Conservation (phyloP, 2,329 filamentous ascomycete genomes). For the Diplodia scrobiculata region DNA sequence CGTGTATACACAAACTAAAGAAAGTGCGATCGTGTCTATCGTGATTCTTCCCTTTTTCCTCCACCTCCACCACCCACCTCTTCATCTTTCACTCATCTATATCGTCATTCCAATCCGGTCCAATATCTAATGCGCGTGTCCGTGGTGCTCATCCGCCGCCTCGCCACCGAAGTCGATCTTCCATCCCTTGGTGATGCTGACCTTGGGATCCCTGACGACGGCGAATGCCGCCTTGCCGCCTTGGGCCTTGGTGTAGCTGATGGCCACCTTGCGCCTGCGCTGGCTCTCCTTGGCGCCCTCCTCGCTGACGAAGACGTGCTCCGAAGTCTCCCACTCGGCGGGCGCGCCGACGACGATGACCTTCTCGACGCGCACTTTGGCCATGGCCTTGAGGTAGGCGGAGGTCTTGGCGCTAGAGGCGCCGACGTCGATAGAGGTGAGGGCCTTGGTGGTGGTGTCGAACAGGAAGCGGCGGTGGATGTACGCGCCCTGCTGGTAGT, state of each 20-base stretch:
- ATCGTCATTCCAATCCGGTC: neutral
- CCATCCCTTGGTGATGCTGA: conserved; percentile 66
- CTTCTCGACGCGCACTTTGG: conserved; percentile 76
- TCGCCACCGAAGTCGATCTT: conserved; percentile 56
- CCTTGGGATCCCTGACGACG: conserved; percentile 64
- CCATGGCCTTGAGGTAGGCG: conserved; percentile 77
- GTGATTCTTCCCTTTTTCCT: neutral
- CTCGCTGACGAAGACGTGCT: conserved; percentile 66
- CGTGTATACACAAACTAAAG: neutral
- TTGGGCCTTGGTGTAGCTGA: conserved; percentile 60
- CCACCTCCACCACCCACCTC: neutral
- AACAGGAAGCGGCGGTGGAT: conserved; percentile 82
- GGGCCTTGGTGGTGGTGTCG: conserved; percentile 53
- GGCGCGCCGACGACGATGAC: conserved; percentile 82
- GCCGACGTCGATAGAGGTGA: conserved; percentile 70
- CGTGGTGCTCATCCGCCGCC: neutral
- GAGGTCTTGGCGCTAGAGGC: conserved; percentile 60
- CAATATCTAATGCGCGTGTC: conserved; percentile 9
- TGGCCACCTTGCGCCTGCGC: conserved; percentile 53
- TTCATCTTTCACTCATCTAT: neutral
- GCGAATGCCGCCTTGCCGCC: conserved; percentile 63
- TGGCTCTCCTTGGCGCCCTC: conserved; percentile 52
- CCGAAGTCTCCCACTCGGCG: conserved; percentile 66
- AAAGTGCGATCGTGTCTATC: conserved; percentile 7
- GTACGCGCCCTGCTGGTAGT: conserved; percentile 81